phyloP scores from a whole-genome alignment of 495 filamentous ascomycete species.

The Penicillium manginii region DNA sequence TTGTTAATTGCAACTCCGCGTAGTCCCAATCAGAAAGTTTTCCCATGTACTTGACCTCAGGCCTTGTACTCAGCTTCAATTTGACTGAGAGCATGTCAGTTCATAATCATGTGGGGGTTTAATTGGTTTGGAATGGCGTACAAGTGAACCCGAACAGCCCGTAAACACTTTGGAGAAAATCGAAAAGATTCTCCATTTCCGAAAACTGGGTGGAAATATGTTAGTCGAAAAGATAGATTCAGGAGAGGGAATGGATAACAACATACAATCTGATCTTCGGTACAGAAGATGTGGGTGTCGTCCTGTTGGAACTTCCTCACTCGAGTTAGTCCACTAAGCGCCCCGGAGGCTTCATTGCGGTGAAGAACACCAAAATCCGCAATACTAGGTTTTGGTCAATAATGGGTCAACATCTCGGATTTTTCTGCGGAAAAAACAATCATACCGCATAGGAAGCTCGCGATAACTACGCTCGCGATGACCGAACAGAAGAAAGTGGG shows the following conservation, averaged over 20 bases:
- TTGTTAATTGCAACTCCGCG: slow-evolving; percentile 77
- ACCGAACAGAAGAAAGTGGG: slow-evolving; percentile 53
- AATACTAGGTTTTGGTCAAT: slow-evolving; percentile 47
- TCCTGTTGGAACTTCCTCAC: slow-evolving; percentile 94
- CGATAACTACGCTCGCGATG: slow-evolving; percentile 81
- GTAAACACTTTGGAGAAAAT: slow-evolving; percentile 83
- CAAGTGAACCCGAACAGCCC: slow-evolving; percentile 91
- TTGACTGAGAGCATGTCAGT: too few species aligned
- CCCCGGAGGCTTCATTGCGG: slow-evolving; percentile 92
- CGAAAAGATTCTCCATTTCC: slow-evolving; percentile 86
- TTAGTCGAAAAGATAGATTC: too few species aligned
- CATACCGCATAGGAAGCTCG: slow-evolving; percentile 71
- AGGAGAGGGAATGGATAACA: too few species aligned
- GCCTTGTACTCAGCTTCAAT: slow-evolving; percentile 91
- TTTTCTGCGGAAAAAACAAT: too few species aligned
- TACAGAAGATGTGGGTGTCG: slow-evolving; percentile 93
- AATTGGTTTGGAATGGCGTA: too few species aligned
- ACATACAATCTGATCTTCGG: slow-evolving; percentile 69
- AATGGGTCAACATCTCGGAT: too few species aligned
- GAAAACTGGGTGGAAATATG: slow-evolving; percentile 38
- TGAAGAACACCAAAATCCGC: slow-evolving; percentile 97
- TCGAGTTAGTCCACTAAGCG: slow-evolving; percentile 85
- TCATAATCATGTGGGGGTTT: too few species aligned
- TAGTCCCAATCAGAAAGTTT: slow-evolving; percentile 71
- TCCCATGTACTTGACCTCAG: slow-evolving; percentile 92